Conservation (phyloP, 805 yeast genomes). For the Starmerella gropengiesseri region DNA sequence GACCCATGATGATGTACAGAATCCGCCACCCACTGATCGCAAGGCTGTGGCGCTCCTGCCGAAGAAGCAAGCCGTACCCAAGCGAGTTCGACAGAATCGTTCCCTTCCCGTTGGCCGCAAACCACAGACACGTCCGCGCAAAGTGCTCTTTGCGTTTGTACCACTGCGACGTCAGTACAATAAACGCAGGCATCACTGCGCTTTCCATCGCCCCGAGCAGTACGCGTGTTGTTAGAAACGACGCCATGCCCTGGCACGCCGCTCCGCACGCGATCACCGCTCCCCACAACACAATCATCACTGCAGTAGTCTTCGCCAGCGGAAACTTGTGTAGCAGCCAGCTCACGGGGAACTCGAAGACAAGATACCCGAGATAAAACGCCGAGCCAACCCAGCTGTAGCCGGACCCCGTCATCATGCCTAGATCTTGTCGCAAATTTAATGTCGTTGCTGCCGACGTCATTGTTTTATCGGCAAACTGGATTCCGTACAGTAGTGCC, state of each 20-base stretch:
- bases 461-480: conserved; percentile 16
- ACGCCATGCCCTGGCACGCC: conserved; percentile 35
- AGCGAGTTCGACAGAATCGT: conserved; percentile 27
- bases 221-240: conserved; percentile 37
- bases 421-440: conserved; percentile 1
- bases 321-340: conserved; percentile 44
- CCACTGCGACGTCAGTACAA: conserved; percentile 48
- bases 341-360: conserved; percentile 42
- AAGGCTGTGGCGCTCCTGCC: conserved; percentile 10
- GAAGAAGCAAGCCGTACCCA: conserved; percentile 22
- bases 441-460: conserved; percentile 3
- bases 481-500: conserved; percentile 12
- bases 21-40: conserved; percentile 47
- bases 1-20: conserved; percentile 49
- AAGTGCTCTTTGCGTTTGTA: conserved; percentile 42
- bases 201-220: conserved; percentile 44
- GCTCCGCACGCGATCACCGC: conserved; percentile 39
- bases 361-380: conserved; percentile 52
- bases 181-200: conserved; percentile 47
- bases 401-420: conserved; percentile 4
- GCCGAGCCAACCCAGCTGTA: conserved; percentile 42
- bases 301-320: conserved; percentile 40
- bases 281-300: conserved; percentile 51
- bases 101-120: conserved; percentile 37
- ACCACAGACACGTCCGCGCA: conserved; percentile 35